Evolutionary conservation across 306 rosid genomes (phyloP).

Genomic region (Canavalia ensiformis): DNA sequence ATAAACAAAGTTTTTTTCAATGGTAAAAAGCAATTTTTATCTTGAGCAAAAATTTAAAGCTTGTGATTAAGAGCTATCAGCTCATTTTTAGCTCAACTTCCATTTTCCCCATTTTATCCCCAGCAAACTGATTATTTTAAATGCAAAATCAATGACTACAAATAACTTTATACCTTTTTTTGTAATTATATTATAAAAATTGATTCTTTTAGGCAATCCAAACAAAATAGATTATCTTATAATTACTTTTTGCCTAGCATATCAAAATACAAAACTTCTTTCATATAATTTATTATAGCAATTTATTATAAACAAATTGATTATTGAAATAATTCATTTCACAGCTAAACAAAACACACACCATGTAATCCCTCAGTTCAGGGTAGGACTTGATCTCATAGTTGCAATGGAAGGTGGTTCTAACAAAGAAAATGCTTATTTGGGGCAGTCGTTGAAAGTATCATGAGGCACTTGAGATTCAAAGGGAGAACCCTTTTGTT

Average conservation of each 20-base stretch:
- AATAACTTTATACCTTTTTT: not conserved
- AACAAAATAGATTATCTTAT: not conserved
- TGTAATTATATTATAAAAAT: not conserved
- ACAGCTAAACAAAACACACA: not conserved
- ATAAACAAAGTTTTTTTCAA: not conserved
- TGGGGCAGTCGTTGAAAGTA: constrained; percentile 35
- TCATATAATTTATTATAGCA: not conserved
- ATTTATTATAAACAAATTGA: not conserved
- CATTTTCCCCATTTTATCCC: not conserved
- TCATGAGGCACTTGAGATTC: constrained; percentile 23
- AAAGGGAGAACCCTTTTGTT: constrained; percentile 22
- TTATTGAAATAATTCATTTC: constrained; percentile 18
- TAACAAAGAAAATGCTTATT: constrained; percentile 22
- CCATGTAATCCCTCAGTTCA: constrained; percentile 32
- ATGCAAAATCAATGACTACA: constrained; percentile 1
- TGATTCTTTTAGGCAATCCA: not conserved
- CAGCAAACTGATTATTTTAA: not conserved
- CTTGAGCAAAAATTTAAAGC: not conserved
- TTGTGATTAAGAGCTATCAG: not conserved
- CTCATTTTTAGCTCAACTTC: not conserved
- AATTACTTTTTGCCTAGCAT: not conserved
- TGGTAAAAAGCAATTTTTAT: not conserved
- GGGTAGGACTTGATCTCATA: constrained; percentile 30
- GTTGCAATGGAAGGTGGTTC: constrained; percentile 42
- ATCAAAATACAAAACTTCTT: not conserved